Evolutionary conservation across 192 early-diverging fungal genomes (phyloP), one percentile per base, ranked within the genome.

Genomic region (Cetraspora pellucida): DNA sequence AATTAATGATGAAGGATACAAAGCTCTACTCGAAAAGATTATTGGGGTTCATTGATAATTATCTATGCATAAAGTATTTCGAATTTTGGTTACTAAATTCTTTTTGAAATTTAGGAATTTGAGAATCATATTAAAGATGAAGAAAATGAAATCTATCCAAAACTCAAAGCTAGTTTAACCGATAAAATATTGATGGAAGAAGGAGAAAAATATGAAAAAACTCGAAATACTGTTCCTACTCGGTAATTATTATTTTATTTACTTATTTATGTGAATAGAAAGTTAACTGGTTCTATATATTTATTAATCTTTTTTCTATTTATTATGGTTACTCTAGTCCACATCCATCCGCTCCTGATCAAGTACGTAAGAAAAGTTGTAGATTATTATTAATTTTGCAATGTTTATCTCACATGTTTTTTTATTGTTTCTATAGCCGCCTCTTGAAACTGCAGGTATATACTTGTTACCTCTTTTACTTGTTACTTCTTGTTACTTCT

Each of bases 81-180:
- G 0, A 43, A 11, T 9, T 65, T 43, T 65, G 14, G 16, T 43
- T 31, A 37, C 44, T 65, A 27, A 6, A 17, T 7, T 65, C 0
- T 17, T 65, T 45, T 65, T 11, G n/a, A 65, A 37, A 65, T 44
- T n/a, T 65, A 65, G 63, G 67, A 81, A 60, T 59, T 85, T 17
- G 19, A 52, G 17, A 28, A 82, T 45, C 85, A 85, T 43, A 74
- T 84, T 43, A 78, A 82, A 65, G 78, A 85, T 19, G 85, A 85
- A 71, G 85, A 85, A 50, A 70, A 79, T 10, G 31, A 50, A 0
- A 80, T 81, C 23, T 72, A 84, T 17, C 63, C 81, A 10, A 43
- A 70, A 11, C 23, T 86, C 1, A 64, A 77, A 30, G 52, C 60
- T 10, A 66, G 69, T 0, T 17, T 82, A 0, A 3, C 2, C 1